Evolutionary conservation across 1,284 basidiomycete species (phyloP).

Genomic region (Leccinum subfulvum): DNA sequence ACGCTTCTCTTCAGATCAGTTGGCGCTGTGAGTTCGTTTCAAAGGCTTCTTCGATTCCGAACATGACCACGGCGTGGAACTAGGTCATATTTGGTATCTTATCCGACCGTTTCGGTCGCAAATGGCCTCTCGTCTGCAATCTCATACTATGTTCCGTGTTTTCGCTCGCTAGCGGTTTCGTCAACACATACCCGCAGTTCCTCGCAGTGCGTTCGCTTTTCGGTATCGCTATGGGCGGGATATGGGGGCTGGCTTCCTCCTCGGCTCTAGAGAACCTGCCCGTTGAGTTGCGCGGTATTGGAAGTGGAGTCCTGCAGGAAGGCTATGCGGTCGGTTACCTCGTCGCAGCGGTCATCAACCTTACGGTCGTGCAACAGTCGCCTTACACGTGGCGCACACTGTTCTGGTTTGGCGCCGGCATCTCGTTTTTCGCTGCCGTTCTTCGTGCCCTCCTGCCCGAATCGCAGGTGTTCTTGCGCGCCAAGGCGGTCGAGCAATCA

Average conservation of each 20-base stretch:
- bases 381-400: conserved; percentile 56
- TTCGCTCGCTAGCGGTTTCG: conserved; percentile 77
- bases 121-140: conserved; percentile 88
- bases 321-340: conserved; percentile 73
- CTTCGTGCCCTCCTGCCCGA: conserved; percentile 79
- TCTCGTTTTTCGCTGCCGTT: conserved; percentile 74
- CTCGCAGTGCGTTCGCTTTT: conserved; percentile 76
- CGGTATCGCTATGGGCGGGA: conserved; percentile 85
- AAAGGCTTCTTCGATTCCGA: neutral
- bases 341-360: conserved; percentile 72
- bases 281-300: conserved; percentile 81
- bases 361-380: conserved; percentile 63
- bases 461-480: conserved; percentile 70
- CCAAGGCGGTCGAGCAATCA: conserved; percentile 49
- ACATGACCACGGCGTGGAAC: neutral
- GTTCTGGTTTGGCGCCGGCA: conserved; percentile 71
- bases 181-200: conserved; percentile 67
- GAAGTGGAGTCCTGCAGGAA: conserved; percentile 82
- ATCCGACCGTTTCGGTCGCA: conserved; percentile 86
- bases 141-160: conserved; percentile 71
- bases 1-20: conserved; percentile 88
- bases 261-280: conserved; percentile 91
- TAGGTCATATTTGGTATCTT: conserved; percentile 75
- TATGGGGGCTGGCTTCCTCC: conserved; percentile 75
- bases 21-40: conserved; percentile 61